phyloP scores from a whole-genome alignment of 192 early-diverging fungal genomes.

The Pecoramyces ruminantium region DNA sequence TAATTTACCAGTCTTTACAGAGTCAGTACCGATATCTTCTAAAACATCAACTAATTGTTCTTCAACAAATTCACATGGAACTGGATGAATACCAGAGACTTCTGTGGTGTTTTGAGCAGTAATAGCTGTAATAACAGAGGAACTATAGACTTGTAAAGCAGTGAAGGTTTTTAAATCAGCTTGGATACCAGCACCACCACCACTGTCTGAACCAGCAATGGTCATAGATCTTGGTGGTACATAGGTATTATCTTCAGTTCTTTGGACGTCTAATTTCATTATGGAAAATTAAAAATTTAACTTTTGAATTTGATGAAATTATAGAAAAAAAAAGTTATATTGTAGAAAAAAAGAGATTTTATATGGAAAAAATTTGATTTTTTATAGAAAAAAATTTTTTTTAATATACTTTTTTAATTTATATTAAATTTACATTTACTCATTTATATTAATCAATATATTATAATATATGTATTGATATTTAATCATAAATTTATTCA shows the following conservation, averaged over 20 bases:
- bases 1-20: slow-evolving; percentile 47
- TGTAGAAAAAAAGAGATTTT: too few relatives aligned
- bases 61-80: slow-evolving; percentile 42
- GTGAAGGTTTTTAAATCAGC: slow-evolving; percentile 82
- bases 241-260: background rate
- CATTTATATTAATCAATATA: too few relatives aligned
- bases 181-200: slow-evolving; percentile 57
- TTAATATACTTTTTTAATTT: too few relatives aligned
- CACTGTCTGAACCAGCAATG: slow-evolving; percentile 32
- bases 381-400: too few relatives aligned
- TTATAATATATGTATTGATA: too few relatives aligned
- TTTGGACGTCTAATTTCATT: background rate
- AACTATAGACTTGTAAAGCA: slow-evolving; percentile 47
- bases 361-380: too few relatives aligned
- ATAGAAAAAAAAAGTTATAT: too few relatives aligned
- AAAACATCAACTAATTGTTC: slow-evolving; percentile 54
- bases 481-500: too few relatives aligned
- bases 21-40: slow-evolving; percentile 54
- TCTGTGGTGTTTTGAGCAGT: slow-evolving; percentile 78
- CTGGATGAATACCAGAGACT: slow-evolving; percentile 45
- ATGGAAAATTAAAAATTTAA: background rate
- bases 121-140: slow-evolving; percentile 57
- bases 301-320: too few relatives aligned
- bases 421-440: too few relatives aligned
- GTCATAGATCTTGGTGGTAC: slow-evolving; percentile 15